Percentiles rank a stretch among this genome's conserved stretches.
Evolutionary conservation across 2,329 filamentous ascomycete species (phyloP).

Genomic region (Domatiomyces globalis): DNA sequence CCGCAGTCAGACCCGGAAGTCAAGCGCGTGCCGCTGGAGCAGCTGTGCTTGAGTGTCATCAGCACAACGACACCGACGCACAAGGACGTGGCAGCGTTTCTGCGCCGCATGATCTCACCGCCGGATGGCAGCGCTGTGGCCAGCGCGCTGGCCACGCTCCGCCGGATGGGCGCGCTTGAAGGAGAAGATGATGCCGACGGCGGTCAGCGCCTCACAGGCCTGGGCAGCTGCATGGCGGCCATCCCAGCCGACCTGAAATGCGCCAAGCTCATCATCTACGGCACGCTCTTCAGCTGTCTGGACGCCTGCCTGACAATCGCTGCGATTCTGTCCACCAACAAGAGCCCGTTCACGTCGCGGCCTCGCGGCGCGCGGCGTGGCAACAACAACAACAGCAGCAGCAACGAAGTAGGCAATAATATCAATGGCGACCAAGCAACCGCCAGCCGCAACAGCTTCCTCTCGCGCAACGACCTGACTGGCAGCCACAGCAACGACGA

Average conservation of each 20-base stretch:
- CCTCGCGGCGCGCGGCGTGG: too few species aligned
- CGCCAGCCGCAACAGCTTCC: conserved; percentile 60
- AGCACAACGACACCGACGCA: conserved; percentile 66
- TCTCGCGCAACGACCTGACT: conserved; percentile 17
- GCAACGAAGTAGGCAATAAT: conserved; percentile 36
- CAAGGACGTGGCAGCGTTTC: conserved; percentile 61
- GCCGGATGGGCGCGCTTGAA: conserved; percentile 67
- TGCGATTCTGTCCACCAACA: conserved; percentile 68
- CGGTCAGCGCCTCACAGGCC: conserved; percentile 62
- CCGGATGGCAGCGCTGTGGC: conserved; percentile 75
- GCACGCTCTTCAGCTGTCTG: conserved; percentile 81
- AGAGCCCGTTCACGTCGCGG: conserved; percentile 64
- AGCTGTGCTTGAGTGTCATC: conserved; percentile 84
- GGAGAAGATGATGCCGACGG: conserved; percentile 38
- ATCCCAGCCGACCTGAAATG: conserved; percentile 87
- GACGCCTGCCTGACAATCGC: conserved; percentile 81
- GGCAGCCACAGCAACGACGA: conserved; percentile 39
- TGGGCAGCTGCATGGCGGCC: conserved; percentile 86
- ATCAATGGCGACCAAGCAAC: conserved; percentile 73
- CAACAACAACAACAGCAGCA: too few species aligned
- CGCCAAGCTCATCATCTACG: conserved; percentile 90
- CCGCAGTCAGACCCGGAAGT: conserved; percentile 89
- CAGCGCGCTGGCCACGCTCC: conserved; percentile 63
- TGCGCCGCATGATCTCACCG: conserved; percentile 76
- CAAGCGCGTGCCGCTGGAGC: conserved; percentile 78